Evolutionary conservation across 768 basidiomycete genomes (phyloP).

Genomic region (Phaffia tasmanica): DNA sequence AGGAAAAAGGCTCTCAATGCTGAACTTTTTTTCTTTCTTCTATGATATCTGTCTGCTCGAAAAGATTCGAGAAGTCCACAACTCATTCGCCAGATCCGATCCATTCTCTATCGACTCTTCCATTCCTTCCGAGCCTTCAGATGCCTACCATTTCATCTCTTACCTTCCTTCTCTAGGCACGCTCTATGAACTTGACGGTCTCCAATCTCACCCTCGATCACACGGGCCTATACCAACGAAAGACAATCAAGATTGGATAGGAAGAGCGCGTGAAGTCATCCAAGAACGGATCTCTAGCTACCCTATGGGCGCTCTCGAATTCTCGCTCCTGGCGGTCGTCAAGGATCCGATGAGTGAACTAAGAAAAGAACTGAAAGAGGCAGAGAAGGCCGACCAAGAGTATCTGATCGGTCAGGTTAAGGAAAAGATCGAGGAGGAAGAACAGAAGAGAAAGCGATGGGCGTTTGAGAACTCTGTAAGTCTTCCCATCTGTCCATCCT

Average conservation of each 20-base stretch:
- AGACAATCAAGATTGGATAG: constrained; percentile 59
- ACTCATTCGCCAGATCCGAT: constrained; percentile 80
- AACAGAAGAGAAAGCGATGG: constrained; percentile 30
- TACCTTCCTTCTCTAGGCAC: constrained; percentile 75
- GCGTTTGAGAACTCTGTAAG: constrained; percentile 24
- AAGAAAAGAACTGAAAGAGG: constrained; percentile 33
- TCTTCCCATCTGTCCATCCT: not conserved
- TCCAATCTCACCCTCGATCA: constrained; percentile 64
- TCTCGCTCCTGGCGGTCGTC: constrained; percentile 78
- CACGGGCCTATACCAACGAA: constrained; percentile 49
- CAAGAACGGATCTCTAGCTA: constrained; percentile 78
- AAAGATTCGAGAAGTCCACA: constrained; percentile 59
- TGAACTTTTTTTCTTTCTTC: constrained; percentile 4
- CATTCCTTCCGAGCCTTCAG: constrained; percentile 52
- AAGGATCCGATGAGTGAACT: constrained; percentile 67
- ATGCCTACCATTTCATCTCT: constrained; percentile 94
- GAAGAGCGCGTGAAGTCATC: constrained; percentile 54
- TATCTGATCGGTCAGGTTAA: constrained; percentile 40
- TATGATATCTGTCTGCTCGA: constrained; percentile 56
- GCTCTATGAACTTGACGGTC: constrained; percentile 86
- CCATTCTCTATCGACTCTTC: constrained; percentile 75
- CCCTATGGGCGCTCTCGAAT: constrained; percentile 76
- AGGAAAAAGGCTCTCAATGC: not conserved
- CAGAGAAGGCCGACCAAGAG: constrained; percentile 34
- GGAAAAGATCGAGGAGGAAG: constrained; percentile 40